Base-by-base conservation (phyloP, 164 flowering plant species). In the Vitis rupestris region DNA sequence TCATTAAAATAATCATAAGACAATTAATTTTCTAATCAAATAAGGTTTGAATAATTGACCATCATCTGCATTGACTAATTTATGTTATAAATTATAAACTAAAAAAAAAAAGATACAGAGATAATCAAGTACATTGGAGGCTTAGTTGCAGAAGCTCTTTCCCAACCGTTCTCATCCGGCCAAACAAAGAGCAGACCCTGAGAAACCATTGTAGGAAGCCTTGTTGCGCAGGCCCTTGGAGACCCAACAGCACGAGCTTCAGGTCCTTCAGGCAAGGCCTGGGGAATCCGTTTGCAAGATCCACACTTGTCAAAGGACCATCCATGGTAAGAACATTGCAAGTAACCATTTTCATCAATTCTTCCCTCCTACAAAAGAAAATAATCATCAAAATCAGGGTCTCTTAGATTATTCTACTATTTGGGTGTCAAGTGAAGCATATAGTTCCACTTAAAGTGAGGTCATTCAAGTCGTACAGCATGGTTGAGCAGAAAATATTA, bases 151-250 rank as follows among this genome's bases (percentile, higher is more conserved):
- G 72, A 72, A 73, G 98, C 94, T 85, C 86, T 87, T 76, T 93
- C 94, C 91, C 79, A 86, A 6, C 98, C 97, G 78, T 91, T 90
- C 78, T 95, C 98, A 77, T 95, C 97, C 2, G 99, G 98, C 98
- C 98, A 95, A 72, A 95, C 99, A 80, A 93, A 95, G 59, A 95
- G 96, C 77, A 95, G 76, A 29, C 99, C 99, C 73, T 95, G 98
- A 71, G 99, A 95, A 50, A 90, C 93, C 78, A 85, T 82, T 0
- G 97, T 93, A 3, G 99, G 98, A 65, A 93, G 78, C 76, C 79
- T 88, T 0, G 86, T 86, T 3, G 81, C 93, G 74, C 98, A 92
- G 0, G 99, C 99, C 75, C 92, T 84, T 0, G 91, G 92, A 44
- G 97, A 91, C 68, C 66, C 70, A 16, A 86, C 70, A 6, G 97